Conservation (phyloP, 1,284 basidiomycete genomes). For the Fistulina hepatica region DNA sequence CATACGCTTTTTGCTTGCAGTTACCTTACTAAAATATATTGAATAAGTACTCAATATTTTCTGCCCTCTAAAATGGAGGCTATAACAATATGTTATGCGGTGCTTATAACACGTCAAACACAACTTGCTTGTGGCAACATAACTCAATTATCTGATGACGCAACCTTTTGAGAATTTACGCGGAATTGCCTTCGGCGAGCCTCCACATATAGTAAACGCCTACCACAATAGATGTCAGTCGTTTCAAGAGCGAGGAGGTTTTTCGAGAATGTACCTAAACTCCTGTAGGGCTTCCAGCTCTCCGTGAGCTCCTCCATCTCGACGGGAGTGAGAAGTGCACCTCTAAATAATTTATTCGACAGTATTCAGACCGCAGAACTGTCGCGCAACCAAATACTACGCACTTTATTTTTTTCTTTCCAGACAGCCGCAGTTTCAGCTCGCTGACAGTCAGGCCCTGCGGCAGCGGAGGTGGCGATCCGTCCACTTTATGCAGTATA, state of each 20-base stretch:
- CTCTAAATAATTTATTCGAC: conserved; percentile 31
- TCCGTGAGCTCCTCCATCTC: conserved; percentile 79
- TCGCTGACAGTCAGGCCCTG: conserved; percentile 48
- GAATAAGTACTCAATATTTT: no score
- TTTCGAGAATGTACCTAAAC: conserved; percentile 48
- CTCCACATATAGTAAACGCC: conserved; percentile 58
- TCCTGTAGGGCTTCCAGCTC: conserved; percentile 72
- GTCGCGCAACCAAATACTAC: conserved; percentile 6
- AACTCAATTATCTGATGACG: no score
- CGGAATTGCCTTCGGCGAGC: conserved; percentile 30
- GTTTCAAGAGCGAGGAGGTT: not conserved
- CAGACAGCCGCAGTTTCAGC: conserved; percentile 55
- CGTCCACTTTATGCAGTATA: conserved; percentile 30
- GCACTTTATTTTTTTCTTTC: conserved; percentile 82
- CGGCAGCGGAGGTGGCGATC: conserved; percentile 36
- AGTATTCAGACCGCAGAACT: not conserved
- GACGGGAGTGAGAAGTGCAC: conserved; percentile 63
- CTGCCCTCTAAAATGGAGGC: no score
- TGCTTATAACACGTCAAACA: no score
- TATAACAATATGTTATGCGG: no score
- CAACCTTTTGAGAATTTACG: no score
- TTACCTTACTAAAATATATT: no score
- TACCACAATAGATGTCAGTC: conserved; percentile 16
- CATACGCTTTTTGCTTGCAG: no score
- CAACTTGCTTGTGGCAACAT: no score